Conservation (phyloP, 2,329 filamentous ascomycete genomes). For the Paecilomyces dactylethromorphus region DNA sequence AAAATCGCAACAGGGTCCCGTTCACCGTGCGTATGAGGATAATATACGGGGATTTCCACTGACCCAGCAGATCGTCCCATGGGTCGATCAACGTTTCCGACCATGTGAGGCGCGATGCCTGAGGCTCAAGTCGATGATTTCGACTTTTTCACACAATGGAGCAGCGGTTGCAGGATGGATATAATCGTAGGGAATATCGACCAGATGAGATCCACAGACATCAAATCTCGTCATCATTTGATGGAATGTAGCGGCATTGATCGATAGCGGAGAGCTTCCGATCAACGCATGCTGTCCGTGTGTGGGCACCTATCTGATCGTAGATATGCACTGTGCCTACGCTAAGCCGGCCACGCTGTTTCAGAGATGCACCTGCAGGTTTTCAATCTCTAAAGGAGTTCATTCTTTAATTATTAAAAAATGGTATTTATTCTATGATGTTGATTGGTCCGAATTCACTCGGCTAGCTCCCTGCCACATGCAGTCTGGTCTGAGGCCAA, state of each 20-base stretch:
- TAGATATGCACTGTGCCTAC: neutral
- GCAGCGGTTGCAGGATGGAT: too few relatives aligned
- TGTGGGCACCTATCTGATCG: neutral
- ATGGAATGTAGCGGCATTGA: neutral
- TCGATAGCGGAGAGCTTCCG: neutral
- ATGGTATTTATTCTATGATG: neutral
- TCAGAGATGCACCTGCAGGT: neutral
- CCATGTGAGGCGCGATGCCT: neutral
- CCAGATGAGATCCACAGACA: neutral
- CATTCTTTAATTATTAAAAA: neutral
- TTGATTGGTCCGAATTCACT: neutral
- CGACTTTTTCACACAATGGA: neutral
- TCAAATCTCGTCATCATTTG: neutral
- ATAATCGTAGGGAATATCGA: too few relatives aligned
- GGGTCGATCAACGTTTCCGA: neutral
- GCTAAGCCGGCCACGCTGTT: neutral
- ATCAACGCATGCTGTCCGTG: neutral
- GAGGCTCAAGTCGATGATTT: neutral
- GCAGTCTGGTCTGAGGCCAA: neutral
- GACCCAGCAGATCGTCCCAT: neutral
- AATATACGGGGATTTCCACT: neutral
- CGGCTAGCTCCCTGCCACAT: neutral
- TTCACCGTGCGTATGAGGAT: neutral
- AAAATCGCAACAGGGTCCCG: neutral
- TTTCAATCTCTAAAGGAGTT: neutral